Evolutionary conservation across 331 rosid genomes (phyloP), one percentile per base, ranked within the genome.

Genomic region (Prunus yedoensis): DNA sequence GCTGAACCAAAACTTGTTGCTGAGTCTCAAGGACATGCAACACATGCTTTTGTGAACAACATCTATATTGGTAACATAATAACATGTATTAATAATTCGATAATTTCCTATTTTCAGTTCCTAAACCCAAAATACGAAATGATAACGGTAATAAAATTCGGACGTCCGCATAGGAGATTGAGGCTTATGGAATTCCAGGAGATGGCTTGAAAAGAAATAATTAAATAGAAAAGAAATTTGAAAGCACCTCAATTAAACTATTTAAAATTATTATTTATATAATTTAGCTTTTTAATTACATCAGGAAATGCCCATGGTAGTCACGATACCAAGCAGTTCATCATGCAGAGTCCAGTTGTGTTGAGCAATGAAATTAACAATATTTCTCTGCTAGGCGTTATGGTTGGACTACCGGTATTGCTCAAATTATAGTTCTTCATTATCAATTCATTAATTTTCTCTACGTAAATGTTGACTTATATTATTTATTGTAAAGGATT

Each of bases 341-440:
- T 57, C n/a, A 73, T 91, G 75, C 90, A 88, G 80, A 28, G 51
- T 12, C 83, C 88, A 3, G 27, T 88, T 28, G 35, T 30, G 27
- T 45, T 89, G 38, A 68, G 25, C 46, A 76, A 83, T 65, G 93
- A 95, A 58, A 73, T 72, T 47, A 88, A 89, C 77, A 82, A 86
- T 61, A 76, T 88, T 73, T 81, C 89, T 27, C 53, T 89, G 49
- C 86, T 86, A 10, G 85, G 93, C 21, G 86, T 86, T 67, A 88
- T 90, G 86, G 95, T 85, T 68, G 95, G 97, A 68, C 73, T 91
- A 62, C 90, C 93, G 77, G 97, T 89, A 84, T 11, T 43, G 0
- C 1, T 14, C 1, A 57, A 0, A 15, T 18, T 3, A 8, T 21
- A 53, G 1, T n/a, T 53, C 3, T 53, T 35, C 41, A 35, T 35